Conservation (phyloP, 2,329 filamentous ascomycete species). For the Fusarium fujikuroi region DNA sequence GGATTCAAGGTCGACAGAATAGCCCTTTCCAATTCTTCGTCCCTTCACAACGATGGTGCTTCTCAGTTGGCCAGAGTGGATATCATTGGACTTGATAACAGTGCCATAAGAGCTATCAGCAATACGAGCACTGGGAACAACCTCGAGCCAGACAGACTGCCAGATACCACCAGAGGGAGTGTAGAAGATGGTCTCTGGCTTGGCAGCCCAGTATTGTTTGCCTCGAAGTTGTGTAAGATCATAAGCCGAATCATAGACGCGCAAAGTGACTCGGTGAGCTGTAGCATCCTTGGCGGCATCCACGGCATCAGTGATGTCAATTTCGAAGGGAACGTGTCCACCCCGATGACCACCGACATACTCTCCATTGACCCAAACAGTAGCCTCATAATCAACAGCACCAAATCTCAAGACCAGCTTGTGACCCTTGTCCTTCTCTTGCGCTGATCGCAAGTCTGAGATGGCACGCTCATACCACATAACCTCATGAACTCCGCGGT, state of each 20-base stretch:
- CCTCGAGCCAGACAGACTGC: conserved; percentile 68
- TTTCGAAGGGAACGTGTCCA: conserved; percentile 67
- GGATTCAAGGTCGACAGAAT: conserved; percentile 64
- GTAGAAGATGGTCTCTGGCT: conserved; percentile 70
- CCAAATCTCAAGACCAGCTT: conserved; percentile 65
- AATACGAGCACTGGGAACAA: conserved; percentile 62
- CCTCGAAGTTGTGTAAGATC: conserved; percentile 73
- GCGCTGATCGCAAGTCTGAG: conserved; percentile 58
- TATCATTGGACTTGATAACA: conserved; percentile 64
- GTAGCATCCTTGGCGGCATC: conserved; percentile 36
- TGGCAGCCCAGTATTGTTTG: conserved; percentile 73
- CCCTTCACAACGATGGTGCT: conserved; percentile 62
- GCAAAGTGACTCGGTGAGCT: conserved; percentile 60
- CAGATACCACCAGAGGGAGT: conserved; percentile 68
- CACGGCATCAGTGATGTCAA: conserved; percentile 67
- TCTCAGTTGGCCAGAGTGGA: conserved; percentile 61
- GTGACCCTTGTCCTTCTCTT: conserved; percentile 54
- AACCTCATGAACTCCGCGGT: conserved; percentile 72
- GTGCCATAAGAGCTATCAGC: conserved; percentile 68
- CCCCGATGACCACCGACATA: conserved; percentile 66
- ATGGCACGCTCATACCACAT: conserved; percentile 72
- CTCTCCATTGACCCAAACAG: conserved; percentile 64
- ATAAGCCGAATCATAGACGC: conserved; percentile 71
- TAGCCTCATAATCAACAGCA: conserved; percentile 70
- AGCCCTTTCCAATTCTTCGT: conserved; percentile 57